Base-by-base conservation (phyloP, 2,329 filamentous ascomycete species). In the Ophiostoma ulmi region DNA sequence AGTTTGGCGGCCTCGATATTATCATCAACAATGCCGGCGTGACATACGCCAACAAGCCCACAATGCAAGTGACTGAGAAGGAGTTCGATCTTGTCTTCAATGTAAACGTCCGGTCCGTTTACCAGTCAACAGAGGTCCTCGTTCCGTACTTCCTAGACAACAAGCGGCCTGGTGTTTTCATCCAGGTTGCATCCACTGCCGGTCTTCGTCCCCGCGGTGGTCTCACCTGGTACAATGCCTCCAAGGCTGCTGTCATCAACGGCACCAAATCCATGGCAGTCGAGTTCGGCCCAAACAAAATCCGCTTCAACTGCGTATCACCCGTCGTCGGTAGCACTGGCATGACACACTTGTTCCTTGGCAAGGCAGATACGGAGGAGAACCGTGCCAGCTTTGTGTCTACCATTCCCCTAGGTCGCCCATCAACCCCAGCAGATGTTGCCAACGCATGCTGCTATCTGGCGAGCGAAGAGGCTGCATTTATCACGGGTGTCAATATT, bases 401-500 rank as follows among this genome's bases (percentile, higher is more conserved):
- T 1, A 82, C 83, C 0, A 80, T 88, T 8, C 87, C 86, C 0
- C 78, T 88, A 0, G 86, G 86, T 2, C 80, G 87, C 17, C 81
- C 83, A 3, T 85, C 85, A 1, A 84, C 84, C n/a, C 84, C 87
- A 0, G 81, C 83, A 11, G 91, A 93, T 77, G 85, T 93, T 48
- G 90, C 88, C 2, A 91, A 91, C 75, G 89, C 89, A 36, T 88
- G 87, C 73, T 83, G 89, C 22, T 93, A 90, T 76, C 78, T 93
- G 65, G 89, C 88, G 1, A 91, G 88, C 72, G 88, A 92, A 38
- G 91, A 93, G 76, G 88, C 88, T 0, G 83, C 81, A 3, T 92
- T 93, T 75, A 86, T 93, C 73, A 92, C 90, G 0, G 91, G 90
- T 0, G 83, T 89, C n/a, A 89, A 90, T 73, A 80, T 92, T 73